Conservation (phyloP, 2,329 filamentous ascomycete species). For the Helicocarpus griseus region DNA sequence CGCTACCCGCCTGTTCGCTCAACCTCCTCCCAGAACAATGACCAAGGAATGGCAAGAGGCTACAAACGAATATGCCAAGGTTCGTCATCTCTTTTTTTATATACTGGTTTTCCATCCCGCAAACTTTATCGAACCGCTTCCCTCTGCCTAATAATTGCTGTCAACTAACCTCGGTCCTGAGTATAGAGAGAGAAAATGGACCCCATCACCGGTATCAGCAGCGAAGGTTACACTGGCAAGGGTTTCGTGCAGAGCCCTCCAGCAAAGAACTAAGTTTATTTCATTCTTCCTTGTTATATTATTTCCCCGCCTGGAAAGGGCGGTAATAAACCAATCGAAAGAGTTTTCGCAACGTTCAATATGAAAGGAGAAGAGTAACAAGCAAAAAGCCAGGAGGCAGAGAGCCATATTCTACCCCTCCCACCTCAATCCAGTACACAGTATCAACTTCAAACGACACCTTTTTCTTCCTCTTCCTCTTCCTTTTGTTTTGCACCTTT, state of each 20-base stretch:
- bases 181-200: conserved; percentile 70
- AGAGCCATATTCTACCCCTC: neutral
- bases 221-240: conserved; percentile 66
- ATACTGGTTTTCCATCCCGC: neutral
- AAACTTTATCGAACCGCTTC: conserved; percentile 10
- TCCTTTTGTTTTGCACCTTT: neutral
- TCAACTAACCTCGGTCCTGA: conserved; percentile 2
- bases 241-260: conserved; percentile 62
- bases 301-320: neutral
- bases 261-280: conserved; percentile 23
- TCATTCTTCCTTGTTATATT: neutral
- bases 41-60: conserved; percentile 95
- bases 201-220: conserved; percentile 74
- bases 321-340: neutral
- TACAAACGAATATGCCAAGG: conserved; percentile 87
- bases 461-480: neutral
- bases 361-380: neutral
- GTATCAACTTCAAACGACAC: neutral
- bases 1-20: conserved; percentile 60
- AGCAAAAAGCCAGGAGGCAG: neutral
- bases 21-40: conserved; percentile 73
- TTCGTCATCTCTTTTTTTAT: conserved; percentile 37
- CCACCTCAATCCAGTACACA: neutral
- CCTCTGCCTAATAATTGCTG: conserved; percentile 13
- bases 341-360: neutral